Evolutionary conservation across 1,284 basidiomycete genomes (phyloP).

Genomic region (Flammula alnicola): DNA sequence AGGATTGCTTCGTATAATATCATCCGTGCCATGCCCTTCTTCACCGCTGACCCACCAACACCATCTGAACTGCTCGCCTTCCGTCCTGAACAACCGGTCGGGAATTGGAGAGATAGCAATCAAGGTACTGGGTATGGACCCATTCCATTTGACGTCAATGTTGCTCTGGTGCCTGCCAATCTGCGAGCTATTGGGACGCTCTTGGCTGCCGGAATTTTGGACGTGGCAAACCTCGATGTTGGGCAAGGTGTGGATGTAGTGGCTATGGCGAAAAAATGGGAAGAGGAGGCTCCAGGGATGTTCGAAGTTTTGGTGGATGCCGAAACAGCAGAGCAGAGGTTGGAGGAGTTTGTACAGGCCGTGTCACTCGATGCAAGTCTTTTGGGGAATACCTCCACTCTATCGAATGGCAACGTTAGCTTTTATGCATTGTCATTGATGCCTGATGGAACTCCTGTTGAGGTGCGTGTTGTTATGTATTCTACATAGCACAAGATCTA

Average conservation of each 20-base stretch:
- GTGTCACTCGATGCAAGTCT: constrained; percentile 41
- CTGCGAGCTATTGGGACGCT: constrained; percentile 47
- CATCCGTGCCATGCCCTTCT: constrained; percentile 31
- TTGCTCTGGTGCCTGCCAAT: constrained; percentile 52
- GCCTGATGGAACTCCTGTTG: constrained; percentile 29
- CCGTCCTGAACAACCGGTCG: constrained; percentile 34
- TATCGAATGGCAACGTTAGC: constrained; percentile 16
- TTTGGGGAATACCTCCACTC: constrained; percentile 25
- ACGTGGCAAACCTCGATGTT: constrained; percentile 9
- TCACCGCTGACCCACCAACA: constrained; percentile 17
- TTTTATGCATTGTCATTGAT: constrained; percentile 32
- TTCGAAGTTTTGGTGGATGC: constrained; percentile 46
- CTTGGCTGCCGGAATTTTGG: constrained; percentile 31
- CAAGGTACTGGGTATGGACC: constrained; percentile 50
- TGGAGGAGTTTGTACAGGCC: constrained; percentile 43
- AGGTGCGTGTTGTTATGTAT: constrained; percentile 20
- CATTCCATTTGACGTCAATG: constrained; percentile 53
- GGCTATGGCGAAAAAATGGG: constrained; percentile 43
- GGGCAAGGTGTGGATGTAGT: constrained; percentile 21
- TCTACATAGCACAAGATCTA: too few species aligned
- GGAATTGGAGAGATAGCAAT: constrained; percentile 57
- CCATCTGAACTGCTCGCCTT: constrained; percentile 27
- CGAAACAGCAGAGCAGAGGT: constrained; percentile 34
- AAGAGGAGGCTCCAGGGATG: constrained; percentile 40
- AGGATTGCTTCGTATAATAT: constrained; percentile 33